Evolutionary conservation across 495 filamentous ascomycete genomes (phyloP).

Genomic region (Daldinia vernicosa): DNA sequence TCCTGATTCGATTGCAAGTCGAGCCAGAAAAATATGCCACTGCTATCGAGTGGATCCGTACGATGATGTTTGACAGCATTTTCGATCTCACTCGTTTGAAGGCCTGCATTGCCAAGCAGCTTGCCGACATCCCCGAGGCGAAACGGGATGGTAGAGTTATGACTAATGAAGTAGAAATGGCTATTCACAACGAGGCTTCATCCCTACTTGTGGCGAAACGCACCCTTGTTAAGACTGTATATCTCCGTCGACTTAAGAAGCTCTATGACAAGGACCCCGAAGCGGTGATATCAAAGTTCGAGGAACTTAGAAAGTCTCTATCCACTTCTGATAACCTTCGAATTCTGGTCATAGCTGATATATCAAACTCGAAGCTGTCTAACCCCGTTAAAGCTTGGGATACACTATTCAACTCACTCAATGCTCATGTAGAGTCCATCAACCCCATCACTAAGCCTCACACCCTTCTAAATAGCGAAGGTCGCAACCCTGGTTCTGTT

Average conservation of each 20-base stretch:
- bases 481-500: constrained; percentile 73
- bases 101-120: constrained; percentile 83
- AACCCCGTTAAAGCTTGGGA: constrained; percentile 89
- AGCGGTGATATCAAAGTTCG: constrained; percentile 75
- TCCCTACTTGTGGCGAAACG: constrained; percentile 79
- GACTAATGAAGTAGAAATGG: constrained; percentile 77
- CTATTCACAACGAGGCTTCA: constrained; percentile 76
- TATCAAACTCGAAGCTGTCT: constrained; percentile 75
- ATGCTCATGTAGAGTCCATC: constrained; percentile 52
- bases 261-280: constrained; percentile 77
- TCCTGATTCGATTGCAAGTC: constrained; percentile 82
- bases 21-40: constrained; percentile 88
- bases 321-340: constrained; percentile 85
- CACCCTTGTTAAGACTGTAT: constrained; percentile 87
- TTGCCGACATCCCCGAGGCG: constrained; percentile 90
- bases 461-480: constrained; percentile 74
- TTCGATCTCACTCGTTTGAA: constrained; percentile 84
- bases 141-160: constrained; percentile 89
- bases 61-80: constrained; percentile 85
- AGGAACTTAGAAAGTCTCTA: constrained; percentile 75
- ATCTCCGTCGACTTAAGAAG: constrained; percentile 82
- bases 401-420: constrained; percentile 58
- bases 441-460: constrained; percentile 56
- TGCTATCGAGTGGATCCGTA: constrained; percentile 83
- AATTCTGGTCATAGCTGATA: constrained; percentile 81